Conservation (phyloP, 1,284 basidiomycete species). For the Earliella scabrosa region DNA sequence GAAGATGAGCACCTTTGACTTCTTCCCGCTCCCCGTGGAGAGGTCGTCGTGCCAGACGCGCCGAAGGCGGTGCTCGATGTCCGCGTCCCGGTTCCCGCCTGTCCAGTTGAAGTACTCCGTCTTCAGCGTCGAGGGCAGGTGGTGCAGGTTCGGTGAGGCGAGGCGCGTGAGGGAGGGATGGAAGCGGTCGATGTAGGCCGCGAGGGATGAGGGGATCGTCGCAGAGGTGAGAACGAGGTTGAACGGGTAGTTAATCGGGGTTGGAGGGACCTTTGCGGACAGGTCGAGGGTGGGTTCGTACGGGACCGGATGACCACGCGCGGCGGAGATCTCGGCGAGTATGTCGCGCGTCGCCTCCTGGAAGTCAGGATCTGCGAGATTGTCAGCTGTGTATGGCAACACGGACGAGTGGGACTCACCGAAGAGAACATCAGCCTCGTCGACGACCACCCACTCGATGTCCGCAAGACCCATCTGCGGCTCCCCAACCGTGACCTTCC, state of each 20-base stretch:
- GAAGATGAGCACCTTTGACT: constrained; percentile 78
- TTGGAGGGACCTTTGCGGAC: constrained; percentile 12
- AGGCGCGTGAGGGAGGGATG: constrained; percentile 70
- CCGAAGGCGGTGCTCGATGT: constrained; percentile 76
- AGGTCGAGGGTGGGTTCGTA: constrained; percentile 29
- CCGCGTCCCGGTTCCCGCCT: constrained; percentile 78
- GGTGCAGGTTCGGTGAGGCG: constrained; percentile 80
- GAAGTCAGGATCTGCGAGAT: constrained; percentile 73
- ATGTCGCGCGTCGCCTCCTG: constrained; percentile 69
- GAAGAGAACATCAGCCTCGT: constrained; percentile 90
- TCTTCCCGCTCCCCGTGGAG: constrained; percentile 32
- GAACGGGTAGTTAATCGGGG: constrained; percentile 63
- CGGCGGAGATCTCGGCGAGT: constrained; percentile 69
- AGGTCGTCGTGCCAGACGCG: constrained; percentile 79
- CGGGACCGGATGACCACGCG: constrained; percentile 55
- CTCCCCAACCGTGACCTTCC: constrained; percentile 42
- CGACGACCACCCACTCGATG: constrained; percentile 86
- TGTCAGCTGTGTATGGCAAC: too few relatives aligned
- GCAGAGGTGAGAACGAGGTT: constrained; percentile 85
- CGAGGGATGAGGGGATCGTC: constrained; percentile 81
- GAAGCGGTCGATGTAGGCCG: constrained; percentile 61
- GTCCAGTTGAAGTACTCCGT: constrained; percentile 78
- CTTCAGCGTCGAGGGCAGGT: constrained; percentile 69
- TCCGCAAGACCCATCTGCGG: constrained; percentile 62
- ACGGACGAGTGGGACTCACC: too few relatives aligned